Evolutionary conservation across 1,284 basidiomycete species (phyloP).

Genomic region (Puccinia coronata): DNA sequence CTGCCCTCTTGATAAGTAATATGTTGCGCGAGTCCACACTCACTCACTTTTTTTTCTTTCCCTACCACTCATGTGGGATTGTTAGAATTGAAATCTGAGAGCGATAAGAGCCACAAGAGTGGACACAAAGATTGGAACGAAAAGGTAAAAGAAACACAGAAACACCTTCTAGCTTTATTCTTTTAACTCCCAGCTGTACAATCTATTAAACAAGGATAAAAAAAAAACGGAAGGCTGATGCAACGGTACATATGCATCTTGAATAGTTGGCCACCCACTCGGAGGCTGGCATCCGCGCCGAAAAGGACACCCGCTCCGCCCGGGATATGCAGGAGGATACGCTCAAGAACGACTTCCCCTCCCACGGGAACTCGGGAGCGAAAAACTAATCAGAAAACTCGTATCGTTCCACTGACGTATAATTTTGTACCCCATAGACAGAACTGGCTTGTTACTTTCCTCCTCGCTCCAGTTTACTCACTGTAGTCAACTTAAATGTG

Average conservation of each 20-base stretch:
- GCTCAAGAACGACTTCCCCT: neutral
- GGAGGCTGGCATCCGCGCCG: slow-evolving; percentile 34
- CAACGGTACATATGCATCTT: neutral
- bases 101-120: slow-evolving; percentile 10
- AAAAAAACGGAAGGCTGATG: neutral
- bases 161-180: too few species aligned
- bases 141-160: slow-evolving; percentile 1
- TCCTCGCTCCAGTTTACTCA: too few species aligned
- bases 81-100: slow-evolving; percentile 6
- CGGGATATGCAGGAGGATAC: slow-evolving; percentile 29
- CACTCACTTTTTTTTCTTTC: too few species aligned
- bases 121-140: slow-evolving; percentile 28
- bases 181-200: too few species aligned
- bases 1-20: too few species aligned
- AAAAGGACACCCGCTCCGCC: slow-evolving; percentile 20
- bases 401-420: too few species aligned
- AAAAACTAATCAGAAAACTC: too few species aligned
- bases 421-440: too few species aligned
- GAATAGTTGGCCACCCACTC: slow-evolving; percentile 33
- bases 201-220: neutral
- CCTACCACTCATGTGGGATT: neutral
- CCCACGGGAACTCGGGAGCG: too few species aligned
- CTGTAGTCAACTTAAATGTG: too few species aligned
- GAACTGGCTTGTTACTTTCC: too few species aligned
- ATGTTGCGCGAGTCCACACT: too few species aligned